These are phyloP conservation scores for Phytophthora idaei DNA, from an alignment of 352 stramenopile species.

Conservation along the genomic window DNA sequence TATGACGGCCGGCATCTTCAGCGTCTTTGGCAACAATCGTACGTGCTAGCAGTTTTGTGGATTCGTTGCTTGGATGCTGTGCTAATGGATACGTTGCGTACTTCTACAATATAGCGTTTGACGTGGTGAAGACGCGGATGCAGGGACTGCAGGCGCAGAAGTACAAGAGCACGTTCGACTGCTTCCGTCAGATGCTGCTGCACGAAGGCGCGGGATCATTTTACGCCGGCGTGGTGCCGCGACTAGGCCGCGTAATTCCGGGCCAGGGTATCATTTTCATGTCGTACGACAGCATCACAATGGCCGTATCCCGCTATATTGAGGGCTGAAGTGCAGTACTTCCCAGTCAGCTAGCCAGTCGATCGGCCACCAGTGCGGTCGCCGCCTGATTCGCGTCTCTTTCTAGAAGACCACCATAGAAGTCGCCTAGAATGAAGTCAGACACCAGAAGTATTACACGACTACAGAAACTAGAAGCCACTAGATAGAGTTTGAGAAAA, in stretches of 20 bases:
- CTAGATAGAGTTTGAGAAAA: neutral
- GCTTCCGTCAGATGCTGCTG: slow-evolving; percentile 89
- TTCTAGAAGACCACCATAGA: neutral
- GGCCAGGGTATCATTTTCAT: slow-evolving; percentile 99
- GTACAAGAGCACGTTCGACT: slow-evolving; percentile 90
- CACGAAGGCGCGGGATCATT: slow-evolving; percentile 91
- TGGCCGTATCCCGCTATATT: slow-evolving; percentile 56
- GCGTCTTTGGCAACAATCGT: slow-evolving; percentile 97
- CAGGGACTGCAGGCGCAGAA: slow-evolving; percentile 70
- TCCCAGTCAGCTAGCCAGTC: slow-evolving; percentile 13
- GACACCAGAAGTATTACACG: neutral
- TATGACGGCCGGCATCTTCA: slow-evolving; percentile 97
- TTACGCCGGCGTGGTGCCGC: slow-evolving; percentile 93
- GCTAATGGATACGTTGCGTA: slow-evolving; percentile 24
- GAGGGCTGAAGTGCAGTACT: slow-evolving; percentile 37
- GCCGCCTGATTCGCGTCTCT: slow-evolving; percentile 16
- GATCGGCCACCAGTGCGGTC: slow-evolving; percentile 32
- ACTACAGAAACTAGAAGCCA: neutral
- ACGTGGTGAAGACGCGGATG: slow-evolving; percentile 89
- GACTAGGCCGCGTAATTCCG: slow-evolving; percentile 94
- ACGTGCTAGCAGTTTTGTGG: slow-evolving; percentile 44
- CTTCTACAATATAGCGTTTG: slow-evolving; percentile 52
- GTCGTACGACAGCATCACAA: slow-evolving; percentile 87
- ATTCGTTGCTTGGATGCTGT: slow-evolving; percentile 15
- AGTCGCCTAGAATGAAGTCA: neutral